Base-by-base conservation (phyloP, 768 basidiomycete species). In the Pisolithus orientalis region DNA sequence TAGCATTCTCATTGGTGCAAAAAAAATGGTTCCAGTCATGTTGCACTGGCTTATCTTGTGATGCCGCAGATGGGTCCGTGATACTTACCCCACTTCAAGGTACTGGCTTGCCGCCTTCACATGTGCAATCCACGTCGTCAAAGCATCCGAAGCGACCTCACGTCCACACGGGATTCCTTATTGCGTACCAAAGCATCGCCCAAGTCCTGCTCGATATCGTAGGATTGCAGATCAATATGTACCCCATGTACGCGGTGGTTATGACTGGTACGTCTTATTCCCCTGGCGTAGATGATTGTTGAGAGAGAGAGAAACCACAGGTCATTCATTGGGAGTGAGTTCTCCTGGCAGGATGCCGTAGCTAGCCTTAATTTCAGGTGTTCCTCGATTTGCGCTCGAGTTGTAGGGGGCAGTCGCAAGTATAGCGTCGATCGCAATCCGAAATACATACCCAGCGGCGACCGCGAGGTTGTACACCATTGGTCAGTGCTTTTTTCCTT, bases 241-340 rank as follows among this genome's bases (percentile, higher is more conserved):
- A 70, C 53, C 70, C 72, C 4, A 62, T 54, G 38, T 74, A 75
- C 57, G 51, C 57, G 21, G 55, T 75, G 34, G 59, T 69, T 21
- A 59, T 62, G 11, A 65, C 68, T 28, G 73, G 68, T 67, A 59
- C 55, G 46, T 49, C 34, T 49, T 11, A 13, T 14, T 34, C 34
- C 34, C 34, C 34, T 9, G 11, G 5, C 34, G 3, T 3, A 11
- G 34, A 13, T 14, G 34, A 34, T 34, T 13, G 13, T 14, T 14
- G 11, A 14, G 13, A 14, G 34, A 1, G 34, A 34, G 34, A 34
- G 34, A 34, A 57, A 43, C 28, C 24, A 44, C 46, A 66, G 70
- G 75, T 13, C 75, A 76, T 60, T 76, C 74, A 2, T 56, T 75
- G 13, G 75, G 75, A 56, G 65, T 69, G 54, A 54, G 53, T 53